Conservation (phyloP, 225 moss, liverwort and hornwort genomes). For the Sphagnum tenellum region DNA sequence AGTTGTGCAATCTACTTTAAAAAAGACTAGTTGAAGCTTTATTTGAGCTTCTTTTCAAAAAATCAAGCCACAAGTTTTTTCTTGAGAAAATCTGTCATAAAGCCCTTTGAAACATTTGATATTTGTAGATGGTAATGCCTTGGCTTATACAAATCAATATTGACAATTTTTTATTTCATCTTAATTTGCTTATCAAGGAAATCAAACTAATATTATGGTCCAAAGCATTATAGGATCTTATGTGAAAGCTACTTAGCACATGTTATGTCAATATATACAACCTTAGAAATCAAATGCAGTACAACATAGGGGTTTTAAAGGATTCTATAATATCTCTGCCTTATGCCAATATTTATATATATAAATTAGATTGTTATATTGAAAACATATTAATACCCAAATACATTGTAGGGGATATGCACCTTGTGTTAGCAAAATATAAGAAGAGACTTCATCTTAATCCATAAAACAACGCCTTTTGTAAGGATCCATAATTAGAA, state of each 20-base stretch:
- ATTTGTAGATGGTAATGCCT: no score
- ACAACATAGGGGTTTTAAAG: conserved; percentile 27
- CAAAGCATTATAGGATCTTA: conserved; percentile 41
- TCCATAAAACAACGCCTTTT: no score
- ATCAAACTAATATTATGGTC: conserved; percentile 34
- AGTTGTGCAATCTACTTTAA: no score
- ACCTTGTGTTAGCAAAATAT: conserved; percentile 4
- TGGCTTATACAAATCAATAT: no score
- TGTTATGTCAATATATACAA: conserved; percentile 56
- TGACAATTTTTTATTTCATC: conserved; percentile 12
- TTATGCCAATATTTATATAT: conserved; percentile 38
- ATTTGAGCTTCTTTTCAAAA: no score
- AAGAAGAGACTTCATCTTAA: no score
- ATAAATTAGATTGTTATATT: conserved; percentile 49
- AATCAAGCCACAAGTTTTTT: no score
- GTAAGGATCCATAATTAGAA: no score
- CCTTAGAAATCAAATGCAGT: conserved; percentile 43
- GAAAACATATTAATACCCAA: conserved; percentile 49
- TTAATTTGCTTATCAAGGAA: conserved; percentile 41
- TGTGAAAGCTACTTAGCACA: conserved; percentile 49
- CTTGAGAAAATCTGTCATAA: no score
- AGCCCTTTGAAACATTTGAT: no score
- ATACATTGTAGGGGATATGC: conserved; percentile 28
- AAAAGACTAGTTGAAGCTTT: no score
- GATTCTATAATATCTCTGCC: conserved; percentile 46